These are phyloP conservation scores for Penstemon eatonii DNA, from an alignment of 257 asterid genomes.

Conservation along the genomic window DNA sequence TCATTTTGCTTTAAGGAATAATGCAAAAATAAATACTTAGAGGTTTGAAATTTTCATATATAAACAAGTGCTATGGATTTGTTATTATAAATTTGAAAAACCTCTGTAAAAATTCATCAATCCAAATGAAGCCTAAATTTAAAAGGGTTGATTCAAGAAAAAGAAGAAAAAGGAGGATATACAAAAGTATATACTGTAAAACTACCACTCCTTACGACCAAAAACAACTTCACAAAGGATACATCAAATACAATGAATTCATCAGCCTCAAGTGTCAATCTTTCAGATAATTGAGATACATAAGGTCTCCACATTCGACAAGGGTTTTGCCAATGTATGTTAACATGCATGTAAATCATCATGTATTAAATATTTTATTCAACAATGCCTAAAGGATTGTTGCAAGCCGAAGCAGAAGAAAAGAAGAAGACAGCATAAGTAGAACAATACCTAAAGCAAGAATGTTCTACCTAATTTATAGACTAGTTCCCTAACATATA, in stretches of 20 bases:
- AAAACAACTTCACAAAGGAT: conserved; percentile 8
- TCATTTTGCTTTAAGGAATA: too few relatives aligned
- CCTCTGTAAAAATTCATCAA: too few relatives aligned
- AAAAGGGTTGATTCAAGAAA: background rate
- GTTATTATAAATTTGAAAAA: too few relatives aligned
- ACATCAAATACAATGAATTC: background rate
- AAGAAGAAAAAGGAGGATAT: background rate
- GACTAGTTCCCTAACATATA: background rate
- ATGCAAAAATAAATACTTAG: too few relatives aligned
- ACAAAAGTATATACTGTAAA: too few relatives aligned
- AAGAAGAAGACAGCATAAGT: background rate
- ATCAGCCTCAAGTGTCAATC: conserved; percentile 16
- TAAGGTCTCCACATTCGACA: conserved; percentile 22
- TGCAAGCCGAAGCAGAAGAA: background rate
- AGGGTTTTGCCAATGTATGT: conserved; percentile 15
- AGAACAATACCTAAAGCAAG: too few relatives aligned
- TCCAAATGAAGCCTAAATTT: background rate
- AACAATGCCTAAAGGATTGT: background rate
- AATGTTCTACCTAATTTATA: too few relatives aligned
- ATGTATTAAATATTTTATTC: background rate
- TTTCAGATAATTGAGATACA: conserved; percentile 20
- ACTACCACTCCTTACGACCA: conserved; percentile 7
- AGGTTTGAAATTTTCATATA: too few relatives aligned
- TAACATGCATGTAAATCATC: conserved; percentile 10
- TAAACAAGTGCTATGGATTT: too few relatives aligned